Evolutionary conservation across 192 early-diverging fungal genomes (phyloP).

Genomic region (Backusella australiensis): DNA sequence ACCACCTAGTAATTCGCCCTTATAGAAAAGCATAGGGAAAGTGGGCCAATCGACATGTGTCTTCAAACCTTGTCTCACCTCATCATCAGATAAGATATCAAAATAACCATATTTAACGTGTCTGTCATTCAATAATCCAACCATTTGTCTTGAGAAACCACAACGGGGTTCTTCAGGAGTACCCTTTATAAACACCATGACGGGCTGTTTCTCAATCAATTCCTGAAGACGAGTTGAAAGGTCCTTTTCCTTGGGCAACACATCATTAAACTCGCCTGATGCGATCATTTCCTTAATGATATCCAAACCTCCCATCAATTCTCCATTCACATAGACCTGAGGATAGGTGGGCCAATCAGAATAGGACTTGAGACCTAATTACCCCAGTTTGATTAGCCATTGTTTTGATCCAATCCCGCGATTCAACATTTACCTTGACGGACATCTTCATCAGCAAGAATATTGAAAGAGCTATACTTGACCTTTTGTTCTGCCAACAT

Average conservation of each 20-base stretch:
- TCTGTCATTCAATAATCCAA: conserved; percentile 75
- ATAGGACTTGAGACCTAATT: conserved; percentile 25
- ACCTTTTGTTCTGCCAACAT: conserved; percentile 74
- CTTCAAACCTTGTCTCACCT: conserved; percentile 89
- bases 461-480: conserved; percentile 84
- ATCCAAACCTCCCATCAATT: conserved; percentile 95
- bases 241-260: conserved; percentile 77
- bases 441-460: conserved; percentile 87
- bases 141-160: conserved; percentile 85
- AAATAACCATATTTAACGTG: conserved; percentile 81
- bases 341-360: conserved; percentile 94
- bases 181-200: conserved; percentile 98
- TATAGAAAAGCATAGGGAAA: conserved; percentile 90
- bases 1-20: conserved; percentile 91
- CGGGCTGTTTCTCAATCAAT: conserved; percentile 61
- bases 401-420: not conserved
- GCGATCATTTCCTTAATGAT: conserved; percentile 88
- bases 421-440: conserved; percentile 66
- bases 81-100: conserved; percentile 91
- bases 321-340: conserved; percentile 93
- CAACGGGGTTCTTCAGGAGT: conserved; percentile 89
- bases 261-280: conserved; percentile 82
- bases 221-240: conserved; percentile 72
- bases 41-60: conserved; percentile 93
- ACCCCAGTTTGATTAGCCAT: not conserved